phyloP scores from a whole-genome alignment of 2,329 filamentous ascomycete species.

The Aspergillus pseudoviridinutans region DNA sequence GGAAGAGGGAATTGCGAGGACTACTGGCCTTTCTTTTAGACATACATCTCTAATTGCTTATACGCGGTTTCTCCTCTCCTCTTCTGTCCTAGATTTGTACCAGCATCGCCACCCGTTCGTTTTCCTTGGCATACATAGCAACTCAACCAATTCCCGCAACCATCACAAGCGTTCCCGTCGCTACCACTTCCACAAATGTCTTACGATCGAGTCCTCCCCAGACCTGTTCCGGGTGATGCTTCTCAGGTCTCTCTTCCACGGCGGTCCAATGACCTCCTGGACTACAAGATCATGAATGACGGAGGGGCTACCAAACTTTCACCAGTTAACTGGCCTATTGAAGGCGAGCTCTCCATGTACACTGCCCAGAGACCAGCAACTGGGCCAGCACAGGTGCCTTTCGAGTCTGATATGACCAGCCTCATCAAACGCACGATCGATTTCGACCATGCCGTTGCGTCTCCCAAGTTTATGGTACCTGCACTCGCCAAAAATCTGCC shows the following conservation, averaged over 20 bases:
- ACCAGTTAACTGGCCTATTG: slow-evolving; percentile 15
- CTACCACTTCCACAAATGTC: slow-evolving; percentile 36
- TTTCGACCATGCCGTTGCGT: slow-evolving; percentile 10
- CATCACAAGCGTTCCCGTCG: too few species aligned
- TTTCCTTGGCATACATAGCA: too few species aligned
- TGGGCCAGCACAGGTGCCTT: slow-evolving; percentile 22
- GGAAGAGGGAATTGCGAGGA: slow-evolving; percentile 1
- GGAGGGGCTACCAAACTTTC: slow-evolving; percentile 16
- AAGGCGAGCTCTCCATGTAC: slow-evolving; percentile 5
- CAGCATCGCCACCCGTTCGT: slow-evolving; percentile 1
- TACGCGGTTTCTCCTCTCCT: slow-evolving; percentile 9
- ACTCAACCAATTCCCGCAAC: too few species aligned
- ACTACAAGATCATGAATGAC: slow-evolving; percentile 42
- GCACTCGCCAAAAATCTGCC: slow-evolving; percentile 20
- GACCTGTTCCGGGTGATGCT: slow-evolving; percentile 39
- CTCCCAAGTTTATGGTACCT: slow-evolving; percentile 13
- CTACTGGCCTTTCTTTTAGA: slow-evolving; percentile 5
- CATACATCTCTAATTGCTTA: slow-evolving; percentile 10
- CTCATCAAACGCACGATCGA: slow-evolving; percentile 18
- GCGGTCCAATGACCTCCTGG: slow-evolving; percentile 33
- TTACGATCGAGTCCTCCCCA: slow-evolving; percentile 47
- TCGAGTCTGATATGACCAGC: slow-evolving; percentile 23
- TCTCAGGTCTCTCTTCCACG: slow-evolving; percentile 29
- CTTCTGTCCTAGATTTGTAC: slow-evolving; percentile 6
- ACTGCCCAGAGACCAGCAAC: slow-evolving; percentile 19